Evolutionary conservation across 306 rosid genomes (phyloP).

Genomic region (Coriaria nepalensis): DNA sequence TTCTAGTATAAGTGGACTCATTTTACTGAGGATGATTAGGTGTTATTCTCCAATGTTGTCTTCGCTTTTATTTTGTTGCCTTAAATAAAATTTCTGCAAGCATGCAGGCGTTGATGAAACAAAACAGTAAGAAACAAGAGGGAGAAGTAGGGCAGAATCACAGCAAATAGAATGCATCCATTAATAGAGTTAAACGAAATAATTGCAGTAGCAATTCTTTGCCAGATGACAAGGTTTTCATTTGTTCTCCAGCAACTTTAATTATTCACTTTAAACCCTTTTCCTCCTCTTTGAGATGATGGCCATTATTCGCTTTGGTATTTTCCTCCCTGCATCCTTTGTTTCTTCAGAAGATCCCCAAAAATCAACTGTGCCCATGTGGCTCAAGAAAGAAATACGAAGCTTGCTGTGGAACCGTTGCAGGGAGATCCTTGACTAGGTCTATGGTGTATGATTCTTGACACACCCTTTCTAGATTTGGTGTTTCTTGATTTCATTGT

Average conservation of each 20-base stretch:
- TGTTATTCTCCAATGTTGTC: too few relatives aligned
- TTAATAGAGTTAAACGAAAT: constrained; percentile 12
- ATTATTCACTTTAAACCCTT: background rate
- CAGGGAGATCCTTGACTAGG: constrained; percentile 38
- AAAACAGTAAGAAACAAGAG: constrained; percentile 15
- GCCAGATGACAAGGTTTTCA: constrained; percentile 40
- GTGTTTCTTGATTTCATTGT: background rate
- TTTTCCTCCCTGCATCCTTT: background rate
- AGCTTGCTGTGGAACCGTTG: constrained; percentile 57
- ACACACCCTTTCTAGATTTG: constrained; percentile 6
- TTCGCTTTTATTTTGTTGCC: background rate
- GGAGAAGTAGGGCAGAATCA: constrained; percentile 23
- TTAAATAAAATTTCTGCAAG: constrained; percentile 10
- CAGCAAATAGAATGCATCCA: constrained; percentile 18
- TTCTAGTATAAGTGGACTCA: too few relatives aligned
- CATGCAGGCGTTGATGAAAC: constrained; percentile 24
- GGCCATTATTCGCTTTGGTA: background rate
- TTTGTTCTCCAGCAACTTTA: background rate
- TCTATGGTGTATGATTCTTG: constrained; percentile 34
- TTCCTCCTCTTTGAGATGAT: background rate
- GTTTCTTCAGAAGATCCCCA: constrained; percentile 37
- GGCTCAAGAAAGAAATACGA: constrained; percentile 74
- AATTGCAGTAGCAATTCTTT: constrained; percentile 18
- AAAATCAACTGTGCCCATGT: constrained; percentile 66
- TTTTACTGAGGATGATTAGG: too few relatives aligned